These are phyloP conservation scores for Nemania diffusa DNA, from an alignment of 2,329 filamentous ascomycete species.

Conservation along the genomic window DNA sequence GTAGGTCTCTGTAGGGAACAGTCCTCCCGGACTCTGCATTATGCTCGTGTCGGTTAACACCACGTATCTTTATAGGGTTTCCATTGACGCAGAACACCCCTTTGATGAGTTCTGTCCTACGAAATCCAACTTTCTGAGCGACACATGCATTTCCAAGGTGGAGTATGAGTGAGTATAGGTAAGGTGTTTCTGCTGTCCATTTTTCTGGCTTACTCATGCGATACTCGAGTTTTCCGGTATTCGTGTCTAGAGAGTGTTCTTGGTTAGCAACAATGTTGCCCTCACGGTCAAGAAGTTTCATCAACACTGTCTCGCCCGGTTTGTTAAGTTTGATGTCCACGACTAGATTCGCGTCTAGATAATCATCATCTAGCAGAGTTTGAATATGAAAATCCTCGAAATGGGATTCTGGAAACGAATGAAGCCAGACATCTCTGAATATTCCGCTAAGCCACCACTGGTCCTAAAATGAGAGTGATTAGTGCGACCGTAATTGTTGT, in stretches of 20 bases:
- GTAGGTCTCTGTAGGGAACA: conserved; percentile 70
- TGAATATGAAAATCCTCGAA: conserved; percentile 67
- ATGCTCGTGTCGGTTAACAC: conserved; percentile 78
- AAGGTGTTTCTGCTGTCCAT: conserved; percentile 76
- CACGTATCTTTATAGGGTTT: conserved; percentile 70
- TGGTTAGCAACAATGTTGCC: conserved; percentile 46
- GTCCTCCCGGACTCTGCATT: conserved; percentile 70
- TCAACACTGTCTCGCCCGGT: conserved; percentile 40
- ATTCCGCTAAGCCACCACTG: conserved; percentile 77
- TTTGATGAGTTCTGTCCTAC: conserved; percentile 68
- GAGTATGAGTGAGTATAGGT: conserved; percentile 65
- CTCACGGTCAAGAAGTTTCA: conserved; percentile 53
- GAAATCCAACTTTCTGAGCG: conserved; percentile 70
- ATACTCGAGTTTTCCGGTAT: conserved; percentile 51
- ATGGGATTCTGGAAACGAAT: conserved; percentile 66
- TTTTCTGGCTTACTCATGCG: conserved; percentile 64
- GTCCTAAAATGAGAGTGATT: conserved; percentile 54
- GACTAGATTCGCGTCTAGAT: conserved; percentile 62
- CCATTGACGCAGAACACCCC: conserved; percentile 74
- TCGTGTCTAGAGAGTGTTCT: conserved; percentile 48
- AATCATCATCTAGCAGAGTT: conserved; percentile 65
- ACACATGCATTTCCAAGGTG: conserved; percentile 54
- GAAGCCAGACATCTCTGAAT: conserved; percentile 74
- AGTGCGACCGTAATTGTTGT: conserved; percentile 7
- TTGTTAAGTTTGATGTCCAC: conserved; percentile 59